Conservation (phyloP, 805 yeast species). For the Sugiyamaella smithiae region DNA sequence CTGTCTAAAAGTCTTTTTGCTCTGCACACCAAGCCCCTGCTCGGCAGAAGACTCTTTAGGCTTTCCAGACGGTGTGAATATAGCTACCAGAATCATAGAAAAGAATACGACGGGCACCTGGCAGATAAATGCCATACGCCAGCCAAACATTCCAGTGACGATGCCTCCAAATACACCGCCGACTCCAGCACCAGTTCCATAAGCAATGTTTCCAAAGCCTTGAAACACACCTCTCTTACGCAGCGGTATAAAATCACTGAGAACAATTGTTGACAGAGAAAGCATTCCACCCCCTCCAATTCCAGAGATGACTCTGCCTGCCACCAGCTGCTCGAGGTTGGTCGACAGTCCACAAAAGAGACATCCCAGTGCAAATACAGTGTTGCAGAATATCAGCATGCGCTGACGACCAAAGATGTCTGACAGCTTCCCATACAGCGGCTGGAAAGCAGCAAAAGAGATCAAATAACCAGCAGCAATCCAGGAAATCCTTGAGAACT, state of each 20-base stretch:
- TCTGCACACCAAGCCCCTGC: neutral
- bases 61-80: constrained; percentile 7
- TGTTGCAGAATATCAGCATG: constrained; percentile 42
- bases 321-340: constrained; percentile 57
- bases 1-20: constrained; percentile 33
- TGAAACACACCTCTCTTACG: constrained; percentile 79
- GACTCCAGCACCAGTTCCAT: constrained; percentile 69
- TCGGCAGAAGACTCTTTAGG: neutral
- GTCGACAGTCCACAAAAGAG: constrained; percentile 51
- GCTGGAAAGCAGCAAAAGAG: constrained; percentile 72
- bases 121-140: constrained; percentile 52
- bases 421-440: constrained; percentile 65
- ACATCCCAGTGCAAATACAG: constrained; percentile 47
- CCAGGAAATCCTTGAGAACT: constrained; percentile 56
- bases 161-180: constrained; percentile 64
- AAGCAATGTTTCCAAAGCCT: constrained; percentile 74
- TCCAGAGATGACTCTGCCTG: constrained; percentile 78
- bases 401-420: constrained; percentile 50
- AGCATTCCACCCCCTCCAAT: constrained; percentile 90
- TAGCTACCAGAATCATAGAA: constrained; percentile 32
- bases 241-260: constrained; percentile 73
- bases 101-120: constrained; percentile 43
- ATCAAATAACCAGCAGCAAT: constrained; percentile 69
- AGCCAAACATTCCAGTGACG: constrained; percentile 51
- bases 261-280: constrained; percentile 68